phyloP scores from a whole-genome alignment of 2,329 filamentous ascomycete genomes.

The Hawksworthiomyces lignivorus region DNA sequence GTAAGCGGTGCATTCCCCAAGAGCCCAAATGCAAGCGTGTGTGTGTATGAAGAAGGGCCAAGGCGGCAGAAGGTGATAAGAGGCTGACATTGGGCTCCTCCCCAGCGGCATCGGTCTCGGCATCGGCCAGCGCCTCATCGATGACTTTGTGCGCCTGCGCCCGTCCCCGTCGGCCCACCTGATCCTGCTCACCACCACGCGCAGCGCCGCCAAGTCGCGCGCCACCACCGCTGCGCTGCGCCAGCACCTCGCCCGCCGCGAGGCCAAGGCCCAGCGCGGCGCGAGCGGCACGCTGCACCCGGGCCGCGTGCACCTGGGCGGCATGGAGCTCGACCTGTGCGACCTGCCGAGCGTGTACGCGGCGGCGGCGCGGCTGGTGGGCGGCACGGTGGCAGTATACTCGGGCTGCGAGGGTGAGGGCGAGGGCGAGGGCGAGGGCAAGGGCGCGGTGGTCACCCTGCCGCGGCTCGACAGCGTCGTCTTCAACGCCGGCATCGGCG shows the following conservation, averaged over 20 bases:
- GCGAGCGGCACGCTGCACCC: slow-evolving; percentile 35
- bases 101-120: slow-evolving; percentile 77
- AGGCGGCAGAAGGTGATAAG: background rate
- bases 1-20: slow-evolving; percentile 35
- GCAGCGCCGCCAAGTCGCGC: slow-evolving; percentile 63
- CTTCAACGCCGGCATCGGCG: slow-evolving; percentile 83
- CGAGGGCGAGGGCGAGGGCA: slow-evolving; percentile 22
- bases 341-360: slow-evolving; percentile 43
- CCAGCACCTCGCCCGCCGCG: slow-evolving; percentile 43
- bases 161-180: slow-evolving; percentile 62
- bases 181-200: slow-evolving; percentile 76
- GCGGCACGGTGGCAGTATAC: slow-evolving; percentile 38
- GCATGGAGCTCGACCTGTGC: slow-evolving; percentile 53
- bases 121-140: slow-evolving; percentile 76
- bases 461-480: slow-evolving; percentile 72
- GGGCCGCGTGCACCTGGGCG: slow-evolving; percentile 49
- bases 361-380: slow-evolving; percentile 39
- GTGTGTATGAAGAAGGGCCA: slow-evolving; percentile 11
- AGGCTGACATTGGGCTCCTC: slow-evolving; percentile 1
- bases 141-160: slow-evolving; percentile 72
- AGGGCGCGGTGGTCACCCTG: slow-evolving; percentile 33
- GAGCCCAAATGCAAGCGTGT: too few species aligned
- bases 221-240: slow-evolving; percentile 62
- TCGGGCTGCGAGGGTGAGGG: slow-evolving; percentile 27
- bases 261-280: slow-evolving; percentile 27